A percentile compares a stretch with the other conserved stretches of the same genome.
Conservation (phyloP, 225 moss, liverwort and hornwort species). For the Polytrichum formosum region DNA sequence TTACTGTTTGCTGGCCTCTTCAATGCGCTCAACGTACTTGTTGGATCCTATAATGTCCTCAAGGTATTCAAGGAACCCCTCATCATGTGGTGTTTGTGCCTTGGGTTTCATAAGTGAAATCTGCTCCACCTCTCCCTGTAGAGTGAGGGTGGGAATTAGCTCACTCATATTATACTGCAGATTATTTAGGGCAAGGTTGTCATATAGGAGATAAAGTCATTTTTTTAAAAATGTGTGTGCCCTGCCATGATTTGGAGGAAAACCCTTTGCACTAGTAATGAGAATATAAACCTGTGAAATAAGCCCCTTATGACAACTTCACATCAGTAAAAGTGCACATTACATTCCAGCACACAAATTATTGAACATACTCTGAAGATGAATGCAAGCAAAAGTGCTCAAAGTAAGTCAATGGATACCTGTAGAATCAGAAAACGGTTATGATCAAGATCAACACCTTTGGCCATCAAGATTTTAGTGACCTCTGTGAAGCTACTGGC, state of each 20-base stretch:
- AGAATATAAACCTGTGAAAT: too few species aligned
- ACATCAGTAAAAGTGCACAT: too few species aligned
- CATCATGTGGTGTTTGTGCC: slow-evolving; percentile 80
- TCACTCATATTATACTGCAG: too few species aligned
- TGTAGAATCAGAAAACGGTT: slow-evolving; percentile 97
- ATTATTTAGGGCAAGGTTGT: too few species aligned
- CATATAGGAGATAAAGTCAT: too few species aligned
- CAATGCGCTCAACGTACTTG: slow-evolving; percentile 83
- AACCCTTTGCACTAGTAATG: too few species aligned
- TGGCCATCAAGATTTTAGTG: slow-evolving; percentile 79
- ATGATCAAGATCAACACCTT: slow-evolving; percentile 97
- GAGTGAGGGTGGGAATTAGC: background rate
- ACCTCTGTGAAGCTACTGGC: slow-evolving; percentile 94
- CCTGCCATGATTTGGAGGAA: too few species aligned
- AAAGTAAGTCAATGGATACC: slow-evolving; percentile 30
- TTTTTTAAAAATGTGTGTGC: too few species aligned
- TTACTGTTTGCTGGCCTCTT: slow-evolving; percentile 78
- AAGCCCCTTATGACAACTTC: too few species aligned
- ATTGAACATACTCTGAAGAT: too few species aligned
- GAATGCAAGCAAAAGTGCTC: too few species aligned
- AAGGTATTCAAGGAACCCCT: slow-evolving; percentile 96
- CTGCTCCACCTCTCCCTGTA: slow-evolving; percentile 97
- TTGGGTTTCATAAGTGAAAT: slow-evolving; percentile 99
- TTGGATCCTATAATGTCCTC: slow-evolving; percentile 98
- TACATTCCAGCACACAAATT: too few species aligned